Evolutionary conservation across 2,329 filamentous ascomycete genomes (phyloP), one percentile per base, ranked within the genome.

Genomic region (Cladophialophora exuberans): DNA sequence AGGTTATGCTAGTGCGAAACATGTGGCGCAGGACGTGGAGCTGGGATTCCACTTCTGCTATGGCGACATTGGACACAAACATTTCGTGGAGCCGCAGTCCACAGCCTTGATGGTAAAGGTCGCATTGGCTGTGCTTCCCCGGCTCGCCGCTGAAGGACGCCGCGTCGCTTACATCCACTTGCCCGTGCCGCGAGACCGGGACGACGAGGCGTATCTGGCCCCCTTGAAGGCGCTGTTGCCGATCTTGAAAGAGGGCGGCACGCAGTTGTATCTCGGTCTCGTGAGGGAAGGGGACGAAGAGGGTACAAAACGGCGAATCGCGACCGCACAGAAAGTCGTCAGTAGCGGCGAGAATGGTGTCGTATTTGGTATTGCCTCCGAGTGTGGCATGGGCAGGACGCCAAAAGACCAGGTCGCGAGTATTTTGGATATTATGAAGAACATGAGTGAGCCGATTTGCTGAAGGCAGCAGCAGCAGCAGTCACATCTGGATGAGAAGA

Each of bases 11-110:
- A 58, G 61, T 6, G 60, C 61, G 6, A 65, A 17, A 20, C 46
- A 30, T 10, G 17, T 78, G 3, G 63, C 69, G 28, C 26, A 62
- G 4, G 67, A 70, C 56, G 71, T 78, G 1, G 68, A 75, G 33
- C 41, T 79, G 50, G 76, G 74, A 0, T 68, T 75, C 26, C 76
- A 79, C 61, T 67, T 79, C 17, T 79, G 77, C 64, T 79, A 79
- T 59, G 77, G 76, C 10, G 76, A 79, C 56, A 65, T 73, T 3
- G 63, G 66, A 1, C 75, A 78, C 61, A 63, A 65, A 45, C 76
- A 78, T 61, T 78, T 74, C 57, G 55, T 72, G n/a, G 71, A 79
- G 49, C 76, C 77, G 0, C 64, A 65, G 6, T 71, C 74, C 41
- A 62, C 68, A 35, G 60, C 53, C 0, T 23, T 70, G 1, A 30